Conservation (phyloP, 495 filamentous ascomycete species). For the Xylaria venustula region DNA sequence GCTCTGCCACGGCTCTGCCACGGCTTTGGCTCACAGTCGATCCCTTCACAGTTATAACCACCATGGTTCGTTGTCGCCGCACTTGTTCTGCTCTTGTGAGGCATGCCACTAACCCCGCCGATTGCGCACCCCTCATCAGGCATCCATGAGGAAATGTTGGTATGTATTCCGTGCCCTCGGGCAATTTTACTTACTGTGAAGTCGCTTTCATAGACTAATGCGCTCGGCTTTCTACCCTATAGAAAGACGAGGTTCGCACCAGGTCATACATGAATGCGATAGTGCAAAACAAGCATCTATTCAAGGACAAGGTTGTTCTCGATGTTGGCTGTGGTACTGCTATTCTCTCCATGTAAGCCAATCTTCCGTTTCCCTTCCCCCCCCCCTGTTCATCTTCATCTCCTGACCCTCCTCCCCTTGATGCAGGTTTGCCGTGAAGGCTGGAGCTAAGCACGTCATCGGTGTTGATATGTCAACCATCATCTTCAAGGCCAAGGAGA, state of each 20-base stretch:
- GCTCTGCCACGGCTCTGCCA: not conserved
- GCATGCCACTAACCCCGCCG: constrained; percentile 33
- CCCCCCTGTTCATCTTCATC: constrained; percentile 8
- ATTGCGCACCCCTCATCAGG: constrained; percentile 46
- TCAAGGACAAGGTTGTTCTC: constrained; percentile 85
- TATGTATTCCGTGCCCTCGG: constrained; percentile 48
- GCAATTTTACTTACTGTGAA: too few relatives aligned
- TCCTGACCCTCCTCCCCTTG: not conserved
- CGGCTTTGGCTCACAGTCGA: constrained; percentile 24
- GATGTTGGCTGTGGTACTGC: constrained; percentile 93
- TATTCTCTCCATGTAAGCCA: constrained; percentile 80
- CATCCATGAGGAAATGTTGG: constrained; percentile 98
- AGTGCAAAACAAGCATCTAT: constrained; percentile 87
- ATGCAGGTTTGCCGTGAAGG: constrained; percentile 76
- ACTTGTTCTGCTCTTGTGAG: not conserved
- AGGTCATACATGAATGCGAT: constrained; percentile 95
- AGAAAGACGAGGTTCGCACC: constrained; percentile 99
- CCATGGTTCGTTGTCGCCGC: constrained; percentile 65
- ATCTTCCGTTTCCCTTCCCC: not conserved
- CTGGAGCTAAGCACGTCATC: constrained; percentile 86
- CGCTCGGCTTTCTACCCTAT: constrained; percentile 11
- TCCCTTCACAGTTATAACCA: constrained; percentile 74
- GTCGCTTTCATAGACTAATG: constrained; percentile 15
- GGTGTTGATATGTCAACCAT: constrained; percentile 94
- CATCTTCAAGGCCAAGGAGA: constrained; percentile 83